Base-by-base conservation (phyloP, 768 basidiomycete genomes). In the Agaricus subrufescens region DNA sequence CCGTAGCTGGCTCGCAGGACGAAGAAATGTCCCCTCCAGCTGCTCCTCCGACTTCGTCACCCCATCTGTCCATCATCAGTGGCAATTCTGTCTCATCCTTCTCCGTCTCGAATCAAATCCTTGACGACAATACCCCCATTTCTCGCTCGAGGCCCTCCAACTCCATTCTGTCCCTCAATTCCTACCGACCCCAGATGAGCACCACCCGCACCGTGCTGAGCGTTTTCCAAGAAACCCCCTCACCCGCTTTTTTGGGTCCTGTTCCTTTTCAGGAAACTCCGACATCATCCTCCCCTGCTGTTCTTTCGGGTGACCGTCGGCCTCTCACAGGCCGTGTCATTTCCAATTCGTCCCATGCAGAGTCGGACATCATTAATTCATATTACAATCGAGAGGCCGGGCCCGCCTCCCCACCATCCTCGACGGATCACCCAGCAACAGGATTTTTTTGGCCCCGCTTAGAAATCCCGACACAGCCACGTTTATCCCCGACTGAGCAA, bases 161-260 rank as follows among this genome's bases (percentile, higher is more conserved):
- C 12, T 57, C 49, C 4, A 46, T 42, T 9, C 31, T 56, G 38
- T 54, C 53, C 46, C 44, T 50, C 19, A 39, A 45, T 23, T 57
- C 56, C 7, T 49, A 45, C 39, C 55, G 50, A 50, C 34, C 34
- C 27, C 43, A 48, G 34, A 56, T 56, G 14, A 46, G 45, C 39
- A 37, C 11, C 2, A n/a, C 23, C 14, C 46, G 45, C 10, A 50
- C 49, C 12, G 49, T 14, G 5, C 40, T 38, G 14, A 54, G 53
- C 30, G 53, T 54, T 39, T 54, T 54, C 38, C 53, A 54, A 47
- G 53, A 54, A 29, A 46, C 46, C 7, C 53, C 53, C 30, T 48
- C 53, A 29, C 46, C 53, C 15, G 46, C 46, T 27, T 27, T 54
- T 2, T n/a, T 8, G 10, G 47, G 12, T 15, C 39, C 30, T 23